Conservation (phyloP, 805 yeast genomes). For the Nakazawaea populi region DNA sequence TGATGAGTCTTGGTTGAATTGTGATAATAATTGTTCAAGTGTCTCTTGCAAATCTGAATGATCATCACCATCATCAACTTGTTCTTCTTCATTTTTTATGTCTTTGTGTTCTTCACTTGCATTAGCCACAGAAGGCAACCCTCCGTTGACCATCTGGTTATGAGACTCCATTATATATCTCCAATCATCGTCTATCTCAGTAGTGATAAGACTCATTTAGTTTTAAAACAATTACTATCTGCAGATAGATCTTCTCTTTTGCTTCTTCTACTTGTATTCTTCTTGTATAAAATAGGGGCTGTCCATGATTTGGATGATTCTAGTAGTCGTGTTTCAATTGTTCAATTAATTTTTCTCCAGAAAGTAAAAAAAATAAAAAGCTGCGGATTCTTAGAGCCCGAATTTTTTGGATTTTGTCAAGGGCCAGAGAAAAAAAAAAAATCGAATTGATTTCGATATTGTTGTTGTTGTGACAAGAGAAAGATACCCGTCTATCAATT, state of each 20-base stretch:
- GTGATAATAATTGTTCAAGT: not conserved
- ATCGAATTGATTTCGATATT: too few species aligned
- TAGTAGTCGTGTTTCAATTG: not conserved
- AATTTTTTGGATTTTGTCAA: not conserved
- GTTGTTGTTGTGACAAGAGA: too few species aligned
- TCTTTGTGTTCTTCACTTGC: too few species aligned
- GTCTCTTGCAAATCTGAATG: not conserved
- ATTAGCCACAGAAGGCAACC: not conserved
- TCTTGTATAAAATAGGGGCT: not conserved
- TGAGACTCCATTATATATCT: not conserved
- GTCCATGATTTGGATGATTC: not conserved
- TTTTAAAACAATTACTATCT: not conserved
- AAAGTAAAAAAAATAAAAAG: too few species aligned
- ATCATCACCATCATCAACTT: not conserved
- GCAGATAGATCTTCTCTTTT: not conserved
- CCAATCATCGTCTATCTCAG: constrained; percentile 4
- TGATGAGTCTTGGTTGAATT: not conserved
- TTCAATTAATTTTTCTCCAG: not conserved
- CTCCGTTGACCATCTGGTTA: not conserved
- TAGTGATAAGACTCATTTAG: not conserved
- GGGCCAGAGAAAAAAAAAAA: not conserved
- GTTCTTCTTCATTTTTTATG: too few species aligned
- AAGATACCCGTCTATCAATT: too few species aligned
- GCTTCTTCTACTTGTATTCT: not conserved
- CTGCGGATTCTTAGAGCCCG: constrained; percentile 10